Base-by-base conservation (phyloP, 345 rosid genomes). In the Salix brachista region DNA sequence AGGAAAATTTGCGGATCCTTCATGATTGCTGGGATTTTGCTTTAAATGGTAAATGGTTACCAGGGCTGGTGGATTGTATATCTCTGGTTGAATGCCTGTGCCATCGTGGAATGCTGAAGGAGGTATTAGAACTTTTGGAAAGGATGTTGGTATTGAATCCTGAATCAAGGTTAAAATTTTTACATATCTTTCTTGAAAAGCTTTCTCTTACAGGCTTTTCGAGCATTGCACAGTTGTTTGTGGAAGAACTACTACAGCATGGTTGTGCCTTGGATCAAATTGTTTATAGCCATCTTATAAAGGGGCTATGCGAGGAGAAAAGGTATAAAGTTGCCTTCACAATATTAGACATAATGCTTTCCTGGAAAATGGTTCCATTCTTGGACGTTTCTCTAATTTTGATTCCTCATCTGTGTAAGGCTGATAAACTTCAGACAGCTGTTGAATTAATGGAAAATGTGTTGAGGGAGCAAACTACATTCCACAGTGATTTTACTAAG, bases 41-140 rank as follows among this genome's bases (percentile, higher is more conserved):
- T 68, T 65, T 54, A 65, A 84, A 78, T 34, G 75, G 65, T 37
- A 85, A 89, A 25, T 94, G 94, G 91, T 70, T 86, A 70, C 91
- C 90, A 9, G 52, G 72, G 65, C 76, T 88, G 70, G 82, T 79
- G 42, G 84, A 79, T 28, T 79, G 79, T n/a, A 78, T 79, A 72
- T 81, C 70, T 82, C 70, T 94, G 66, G 78, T 88, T 69, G 85
- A 80, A 77, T 83, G 86, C 84, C 88, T 94, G 42, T 68, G 85
- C 77, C 76, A 44, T 46, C 83, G 79, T 67, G 85, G 83, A 73
- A 75, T 88, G 88, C 82, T 88, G 79, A 82, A 79, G 84, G 89
- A 90, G 85, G 84, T 86, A 71, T 13, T 86, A n/a, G 85, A 88
- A 88, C 88, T 94, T 86, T 79, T 87, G 32, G 91, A 91, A 75